Base-by-base conservation (phyloP, 2,329 filamentous ascomycete species). In the Colletotrichum zoysiae region DNA sequence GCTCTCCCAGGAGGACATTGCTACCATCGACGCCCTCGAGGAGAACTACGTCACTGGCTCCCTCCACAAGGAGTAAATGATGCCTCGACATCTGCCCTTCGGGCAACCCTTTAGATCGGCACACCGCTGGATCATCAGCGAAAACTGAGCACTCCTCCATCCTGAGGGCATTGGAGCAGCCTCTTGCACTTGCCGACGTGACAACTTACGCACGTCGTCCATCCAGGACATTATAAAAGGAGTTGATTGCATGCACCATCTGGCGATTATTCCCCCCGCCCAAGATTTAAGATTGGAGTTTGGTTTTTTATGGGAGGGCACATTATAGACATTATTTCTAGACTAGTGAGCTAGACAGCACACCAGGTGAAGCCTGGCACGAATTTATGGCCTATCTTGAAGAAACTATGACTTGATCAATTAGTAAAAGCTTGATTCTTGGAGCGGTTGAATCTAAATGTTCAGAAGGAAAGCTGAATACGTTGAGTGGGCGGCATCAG, bases 1-100 rank as follows among this genome's bases (percentile, higher is more conserved):
- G 76, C 82, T 93, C 35, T 84, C 85, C 1, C 75, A 78, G 0
- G 86, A 87, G 62, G 90, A 93, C 33, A 55, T 74, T 20, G 63
- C 65, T 40, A 46, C 60, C 67, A 68, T 90, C 63, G 81, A 84
- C 50, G 76, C 73, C 0, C 75, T 76, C 44, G 75, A 73, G 48
- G 75, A 76, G 74, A 73, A 74, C 64, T 76, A 76, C 70, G 74
- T 76, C 46, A 76, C 75, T 60, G 75, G 82, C 75, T 79, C 76
- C 74, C 82, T 83, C 78, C 82, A 83, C 78, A 82, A 82, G 38
- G 81, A 83, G 75, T 83, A 71, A 80, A 75, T 65, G 73, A 70
- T 23, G 40, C 18, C 40, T 72, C 44, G 23, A 67, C 18, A 23
- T 42, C 30, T 61, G 65, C 46, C 65, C 53, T 40, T 16, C 26